Evolutionary conservation across 2,329 filamentous ascomycete genomes (phyloP), one percentile per base, ranked within the genome.

Genomic region (Dothiorella sarmentorum): DNA sequence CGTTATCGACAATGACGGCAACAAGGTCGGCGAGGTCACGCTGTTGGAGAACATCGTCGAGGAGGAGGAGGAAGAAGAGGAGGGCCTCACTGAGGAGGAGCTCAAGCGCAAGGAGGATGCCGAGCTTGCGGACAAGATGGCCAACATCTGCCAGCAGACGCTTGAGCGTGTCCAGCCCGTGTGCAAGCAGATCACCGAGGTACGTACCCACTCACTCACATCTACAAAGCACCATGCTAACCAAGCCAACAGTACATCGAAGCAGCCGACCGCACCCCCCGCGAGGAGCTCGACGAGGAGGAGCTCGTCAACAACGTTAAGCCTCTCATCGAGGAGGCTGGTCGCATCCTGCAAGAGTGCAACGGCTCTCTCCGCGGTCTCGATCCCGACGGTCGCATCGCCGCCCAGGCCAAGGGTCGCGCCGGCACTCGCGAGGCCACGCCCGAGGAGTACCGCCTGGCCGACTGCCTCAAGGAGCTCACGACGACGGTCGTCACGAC

Each of bases 201-300:
- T 88, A 81, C 73, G 81, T 71, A 22, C n/a, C 42, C 40, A 61
- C 18, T 1, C 15, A 62, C 11, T 0, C 10, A n/a, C 45, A 29
- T 2, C 38, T 26, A 26, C 15, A 20, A 10, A 29, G 4, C 3
- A 42, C 3, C 33, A 49, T 2, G n/a, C 26, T 24, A n/a, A 60
- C 63, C 65, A 65, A 71, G 42, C 15, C 29, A 61, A 43, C 63
- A 90, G 84, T 82, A 87, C 75, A 89, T 96, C 67, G 89, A 96
- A 66, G 81, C 80, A 58, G 90, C 89, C 26, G 90, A 96, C 73
- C 84, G 85, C 63, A 90, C 88, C 26, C 87, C 89, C 42, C 88
- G 90, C 74, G 90, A 95, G 4, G 91, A 96, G 66, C 86, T 93
- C 22, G 91, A 97, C 68, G 92, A 97, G 71, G 90, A 97, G 68